Conservation (phyloP, 1,284 basidiomycete genomes). For the Boletus albobrunnescens region DNA sequence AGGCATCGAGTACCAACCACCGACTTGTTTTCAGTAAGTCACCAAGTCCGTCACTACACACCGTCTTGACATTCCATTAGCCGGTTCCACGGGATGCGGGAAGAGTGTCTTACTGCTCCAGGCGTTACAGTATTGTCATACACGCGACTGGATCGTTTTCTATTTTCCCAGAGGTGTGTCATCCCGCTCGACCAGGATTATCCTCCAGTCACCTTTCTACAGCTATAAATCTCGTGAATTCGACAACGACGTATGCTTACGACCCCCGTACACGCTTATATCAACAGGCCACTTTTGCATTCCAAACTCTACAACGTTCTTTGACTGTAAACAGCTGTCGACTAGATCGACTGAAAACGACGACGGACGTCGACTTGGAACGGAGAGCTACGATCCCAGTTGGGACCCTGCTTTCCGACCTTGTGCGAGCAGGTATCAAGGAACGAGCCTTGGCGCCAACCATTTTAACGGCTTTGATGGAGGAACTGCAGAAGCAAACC, state of each 20-base stretch:
- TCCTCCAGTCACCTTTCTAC: not conserved
- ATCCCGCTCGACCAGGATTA: not conserved
- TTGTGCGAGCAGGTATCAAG: conserved; percentile 59
- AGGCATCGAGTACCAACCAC: conserved; percentile 39
- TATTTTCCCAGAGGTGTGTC: conserved; percentile 80
- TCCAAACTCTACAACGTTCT: conserved; percentile 58
- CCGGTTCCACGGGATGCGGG: conserved; percentile 76
- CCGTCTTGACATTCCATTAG: conserved; percentile 36
- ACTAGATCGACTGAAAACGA: conserved; percentile 41
- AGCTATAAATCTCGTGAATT: conserved; percentile 76
- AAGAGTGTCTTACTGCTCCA: conserved; percentile 85
- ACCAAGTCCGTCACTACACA: not conserved
- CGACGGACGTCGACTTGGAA: conserved; percentile 43
- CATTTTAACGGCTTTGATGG: conserved; percentile 64
- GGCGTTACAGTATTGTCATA: conserved; percentile 67
- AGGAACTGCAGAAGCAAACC: conserved; percentile 64
- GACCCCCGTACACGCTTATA: conserved; percentile 75
- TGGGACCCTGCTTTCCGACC: conserved; percentile 51
- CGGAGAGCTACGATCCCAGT: conserved; percentile 43
- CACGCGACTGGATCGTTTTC: conserved; percentile 78
- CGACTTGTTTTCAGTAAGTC: conserved; percentile 61
- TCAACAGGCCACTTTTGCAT: conserved; percentile 67
- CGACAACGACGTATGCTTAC: conserved; percentile 73
- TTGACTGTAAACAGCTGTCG: conserved; percentile 48
- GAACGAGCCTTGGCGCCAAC: conserved; percentile 55